A percentile compares a stretch with the other conserved stretches of the same genome.
phyloP scores from a whole-genome alignment of 805 yeast species.

The Ogataea paraovalis region DNA sequence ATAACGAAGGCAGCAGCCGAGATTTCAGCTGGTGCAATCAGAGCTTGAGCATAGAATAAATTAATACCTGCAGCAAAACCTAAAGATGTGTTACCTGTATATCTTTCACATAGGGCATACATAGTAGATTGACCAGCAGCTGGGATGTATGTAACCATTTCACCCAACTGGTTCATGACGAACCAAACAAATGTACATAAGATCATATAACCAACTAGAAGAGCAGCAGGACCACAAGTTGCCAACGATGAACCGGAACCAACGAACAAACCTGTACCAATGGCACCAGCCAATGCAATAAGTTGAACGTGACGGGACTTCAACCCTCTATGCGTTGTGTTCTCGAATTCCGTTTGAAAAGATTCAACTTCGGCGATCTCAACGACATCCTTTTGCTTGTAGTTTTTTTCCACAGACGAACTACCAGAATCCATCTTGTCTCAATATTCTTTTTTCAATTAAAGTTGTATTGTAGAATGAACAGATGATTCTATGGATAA shows the following conservation, averaged over 20 bases:
- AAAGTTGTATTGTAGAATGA: background rate
- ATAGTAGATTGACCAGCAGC: constrained; percentile 62
- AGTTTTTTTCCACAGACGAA: background rate
- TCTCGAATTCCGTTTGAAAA: background rate
- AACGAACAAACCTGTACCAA: constrained; percentile 57
- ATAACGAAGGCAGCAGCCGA: constrained; percentile 63
- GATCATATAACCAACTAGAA: constrained; percentile 57
- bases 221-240: constrained; percentile 35
- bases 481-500: background rate
- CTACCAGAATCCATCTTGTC: background rate
- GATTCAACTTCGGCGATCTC: constrained; percentile 7
- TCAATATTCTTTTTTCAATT: background rate
- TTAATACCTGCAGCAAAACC: constrained; percentile 57
- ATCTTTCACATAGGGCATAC: constrained; percentile 40
- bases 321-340: constrained; percentile 36
- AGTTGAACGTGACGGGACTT: constrained; percentile 50
- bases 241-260: constrained; percentile 40
- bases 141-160: constrained; percentile 61
- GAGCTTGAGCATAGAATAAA: constrained; percentile 43
- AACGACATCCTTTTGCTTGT: background rate
- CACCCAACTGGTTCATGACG: constrained; percentile 63
- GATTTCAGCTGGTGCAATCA: constrained; percentile 57
- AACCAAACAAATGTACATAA: constrained; percentile 63
- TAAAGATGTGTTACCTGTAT: constrained; percentile 46
- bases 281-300: constrained; percentile 68